Evolutionary conservation across 1,284 basidiomycete species (phyloP).

Genomic region (Neolentinus lepideus): DNA sequence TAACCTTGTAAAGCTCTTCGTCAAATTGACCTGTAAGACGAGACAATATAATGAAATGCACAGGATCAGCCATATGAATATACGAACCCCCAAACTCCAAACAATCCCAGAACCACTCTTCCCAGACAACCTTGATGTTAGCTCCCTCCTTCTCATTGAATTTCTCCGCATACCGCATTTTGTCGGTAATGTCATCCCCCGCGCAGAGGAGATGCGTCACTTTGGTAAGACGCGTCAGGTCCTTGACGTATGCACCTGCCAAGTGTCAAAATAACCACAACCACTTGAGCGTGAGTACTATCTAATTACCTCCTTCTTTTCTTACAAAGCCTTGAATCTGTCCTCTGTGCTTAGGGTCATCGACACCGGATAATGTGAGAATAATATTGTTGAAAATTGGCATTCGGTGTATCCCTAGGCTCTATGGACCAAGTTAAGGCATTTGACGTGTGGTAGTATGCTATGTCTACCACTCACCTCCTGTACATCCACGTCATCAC

Average conservation of each 20-base stretch:
- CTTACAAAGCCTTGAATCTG: constrained; percentile 51
- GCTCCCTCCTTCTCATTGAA: constrained; percentile 60
- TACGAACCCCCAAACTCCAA: constrained; percentile 54
- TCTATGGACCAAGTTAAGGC: constrained; percentile 26
- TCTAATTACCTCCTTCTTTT: constrained; percentile 43
- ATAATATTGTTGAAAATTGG: constrained; percentile 59
- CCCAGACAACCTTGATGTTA: constrained; percentile 68
- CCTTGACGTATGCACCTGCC: constrained; percentile 39
- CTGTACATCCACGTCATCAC: constrained; percentile 64
- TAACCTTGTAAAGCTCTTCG: constrained; percentile 51
- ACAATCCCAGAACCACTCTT: constrained; percentile 84
- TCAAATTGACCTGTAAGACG: constrained; percentile 32
- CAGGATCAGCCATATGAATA: neutral
- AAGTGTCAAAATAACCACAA: neutral
- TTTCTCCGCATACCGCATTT: constrained; percentile 64
- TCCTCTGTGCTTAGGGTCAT: constrained; percentile 41
- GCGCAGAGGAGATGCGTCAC: constrained; percentile 66
- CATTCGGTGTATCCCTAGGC: constrained; percentile 46
- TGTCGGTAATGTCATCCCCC: constrained; percentile 50
- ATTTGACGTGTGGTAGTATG: neutral
- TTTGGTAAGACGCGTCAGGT: constrained; percentile 57
- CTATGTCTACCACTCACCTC: constrained; percentile 25
- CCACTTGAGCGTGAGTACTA: neutral
- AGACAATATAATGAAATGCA: constrained; percentile 4
- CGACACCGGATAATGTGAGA: constrained; percentile 63